Conservation (phyloP, 2,329 filamentous ascomycete species). For the Claviceps sp. region DNA sequence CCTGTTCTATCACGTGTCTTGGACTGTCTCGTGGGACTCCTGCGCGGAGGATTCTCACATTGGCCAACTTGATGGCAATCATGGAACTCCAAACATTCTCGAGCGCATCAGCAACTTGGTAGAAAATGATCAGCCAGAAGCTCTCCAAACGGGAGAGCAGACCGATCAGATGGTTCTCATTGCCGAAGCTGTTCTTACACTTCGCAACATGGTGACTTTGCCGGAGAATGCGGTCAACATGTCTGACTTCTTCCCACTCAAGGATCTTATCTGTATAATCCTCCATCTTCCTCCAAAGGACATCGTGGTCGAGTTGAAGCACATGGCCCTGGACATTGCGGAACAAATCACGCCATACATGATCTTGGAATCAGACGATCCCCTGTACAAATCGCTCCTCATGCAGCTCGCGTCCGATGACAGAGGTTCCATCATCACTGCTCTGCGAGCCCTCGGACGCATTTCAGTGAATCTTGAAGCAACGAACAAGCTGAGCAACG, state of each 20-base stretch:
- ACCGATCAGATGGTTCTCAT: conserved; percentile 60
- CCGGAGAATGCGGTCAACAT: conserved; percentile 78
- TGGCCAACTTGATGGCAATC: conserved; percentile 28
- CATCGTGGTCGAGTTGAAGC: conserved; percentile 68
- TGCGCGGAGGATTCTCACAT: conserved; percentile 40
- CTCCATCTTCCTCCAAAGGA: conserved; percentile 64
- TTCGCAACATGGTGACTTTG: conserved; percentile 93
- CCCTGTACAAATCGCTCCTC: conserved; percentile 66
- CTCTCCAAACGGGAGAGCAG: conserved; percentile 60
- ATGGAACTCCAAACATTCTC: conserved; percentile 42
- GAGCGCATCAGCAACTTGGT: conserved; percentile 55
- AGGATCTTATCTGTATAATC: conserved; percentile 72
- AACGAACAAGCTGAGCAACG: conserved; percentile 60
- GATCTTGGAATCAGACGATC: conserved; percentile 55
- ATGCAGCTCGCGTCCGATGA: conserved; percentile 54
- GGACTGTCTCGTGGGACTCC: conserved; percentile 58
- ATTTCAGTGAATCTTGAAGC: conserved; percentile 79
- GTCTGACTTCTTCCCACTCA: conserved; percentile 58
- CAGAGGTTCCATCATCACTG: conserved; percentile 67
- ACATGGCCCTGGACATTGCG: conserved; percentile 81
- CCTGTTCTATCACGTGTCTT: conserved; percentile 71
- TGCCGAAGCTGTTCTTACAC: conserved; percentile 74
- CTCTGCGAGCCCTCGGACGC: conserved; percentile 68
- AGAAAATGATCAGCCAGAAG: conserved; percentile 46
- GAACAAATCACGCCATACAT: conserved; percentile 82